phyloP scores from a whole-genome alignment of 1,139 yeast species.

The Kodamaea arcana region DNA sequence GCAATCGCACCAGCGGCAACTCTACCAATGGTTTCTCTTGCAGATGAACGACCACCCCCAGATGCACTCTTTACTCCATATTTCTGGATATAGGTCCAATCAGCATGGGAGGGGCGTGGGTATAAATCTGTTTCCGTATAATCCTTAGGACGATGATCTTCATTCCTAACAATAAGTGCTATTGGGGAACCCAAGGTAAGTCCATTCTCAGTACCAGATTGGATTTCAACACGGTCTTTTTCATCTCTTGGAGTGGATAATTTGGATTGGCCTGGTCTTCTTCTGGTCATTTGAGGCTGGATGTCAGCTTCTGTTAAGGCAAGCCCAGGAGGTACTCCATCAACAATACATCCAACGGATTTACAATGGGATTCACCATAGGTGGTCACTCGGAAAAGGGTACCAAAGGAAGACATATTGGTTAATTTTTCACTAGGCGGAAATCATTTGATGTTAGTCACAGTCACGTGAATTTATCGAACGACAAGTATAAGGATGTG shows the following conservation, averaged over 20 bases:
- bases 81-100: conserved; percentile 84
- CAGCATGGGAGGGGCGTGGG: conserved; percentile 98
- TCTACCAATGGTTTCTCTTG: conserved; percentile 96
- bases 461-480: conserved; percentile 5
- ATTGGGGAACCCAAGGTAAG: conserved; percentile 92
- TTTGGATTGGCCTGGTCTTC: conserved; percentile 96
- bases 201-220: conserved; percentile 91
- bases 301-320: conserved; percentile 78
- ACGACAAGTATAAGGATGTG: no score
- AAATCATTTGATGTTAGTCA: conserved; percentile 11
- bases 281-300: conserved; percentile 91
- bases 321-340: conserved; percentile 97
- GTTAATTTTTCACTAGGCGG: conserved; percentile 2
- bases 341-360: conserved; percentile 98
- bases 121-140: conserved; percentile 90
- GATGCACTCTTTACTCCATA: conserved; percentile 91
- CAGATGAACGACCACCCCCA: conserved; percentile 97
- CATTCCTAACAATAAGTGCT: conserved; percentile 86
- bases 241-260: conserved; percentile 94
- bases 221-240: conserved; percentile 87
- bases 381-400: conserved; percentile 68
- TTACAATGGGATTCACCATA: conserved; percentile 98
- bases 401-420: conserved; percentile 43
- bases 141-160: conserved; percentile 96
- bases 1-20: conserved; percentile 99